These are phyloP conservation scores for Scenedesmus sp. DNA, from an alignment of 163 green algal genomes.

Conservation along the genomic window DNA sequence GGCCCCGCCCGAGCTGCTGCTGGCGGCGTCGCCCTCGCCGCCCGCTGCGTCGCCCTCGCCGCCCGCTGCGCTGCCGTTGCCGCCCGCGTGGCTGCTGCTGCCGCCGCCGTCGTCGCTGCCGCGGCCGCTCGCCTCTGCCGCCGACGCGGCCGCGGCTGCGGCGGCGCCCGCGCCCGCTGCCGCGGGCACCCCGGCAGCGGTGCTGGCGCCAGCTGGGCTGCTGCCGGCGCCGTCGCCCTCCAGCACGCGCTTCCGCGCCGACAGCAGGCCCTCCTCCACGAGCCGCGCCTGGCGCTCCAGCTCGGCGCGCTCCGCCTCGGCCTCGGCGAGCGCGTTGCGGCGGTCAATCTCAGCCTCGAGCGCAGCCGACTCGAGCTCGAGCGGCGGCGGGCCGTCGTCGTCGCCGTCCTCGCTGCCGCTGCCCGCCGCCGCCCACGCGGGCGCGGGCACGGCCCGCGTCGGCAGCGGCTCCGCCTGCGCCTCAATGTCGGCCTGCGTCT, in stretches of 20 bases:
- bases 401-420: constrained; percentile 7
- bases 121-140: neutral
- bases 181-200: too few relatives aligned
- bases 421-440: neutral
- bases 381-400: neutral
- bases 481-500: too few relatives aligned
- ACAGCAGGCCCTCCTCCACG: constrained; percentile 22
- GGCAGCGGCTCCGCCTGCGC: too few relatives aligned
- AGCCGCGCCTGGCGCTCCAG: constrained; percentile 21
- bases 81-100: constrained; percentile 9
- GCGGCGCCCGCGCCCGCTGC: constrained; percentile 4
- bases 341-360: constrained; percentile 36
- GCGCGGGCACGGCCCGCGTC: too few relatives aligned
- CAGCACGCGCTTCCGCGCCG: constrained; percentile 10
- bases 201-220: too few relatives aligned
- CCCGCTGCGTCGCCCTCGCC: constrained; percentile 13
- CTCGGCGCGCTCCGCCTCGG: constrained; percentile 12
- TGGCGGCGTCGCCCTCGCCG: too few relatives aligned
- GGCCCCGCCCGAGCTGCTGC: neutral
- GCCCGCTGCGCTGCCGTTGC: neutral
- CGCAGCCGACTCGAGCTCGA: constrained; percentile 15
- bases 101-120: neutral
- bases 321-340: neutral
- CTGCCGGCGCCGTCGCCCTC: neutral
- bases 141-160: neutral